Percentiles rank a stretch among this genome's conserved stretches.
Evolutionary conservation across 163 green algal genomes (phyloP).

Genomic region (Volvox carteri): DNA sequence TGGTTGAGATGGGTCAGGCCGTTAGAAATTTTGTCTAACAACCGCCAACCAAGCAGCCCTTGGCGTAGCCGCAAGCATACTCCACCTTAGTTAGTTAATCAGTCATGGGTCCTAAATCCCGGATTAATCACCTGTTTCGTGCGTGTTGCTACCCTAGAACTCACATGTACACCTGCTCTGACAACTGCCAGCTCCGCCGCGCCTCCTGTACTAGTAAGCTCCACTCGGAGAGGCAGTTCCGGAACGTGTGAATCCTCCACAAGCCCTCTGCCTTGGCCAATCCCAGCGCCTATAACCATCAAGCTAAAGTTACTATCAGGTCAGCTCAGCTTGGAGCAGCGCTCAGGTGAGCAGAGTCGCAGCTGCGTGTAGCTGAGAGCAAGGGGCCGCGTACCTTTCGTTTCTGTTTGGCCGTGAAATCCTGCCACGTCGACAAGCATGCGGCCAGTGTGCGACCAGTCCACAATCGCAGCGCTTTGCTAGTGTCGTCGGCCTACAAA

Average conservation of each 20-base stretch:
- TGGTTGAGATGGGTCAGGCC: too few relatives aligned
- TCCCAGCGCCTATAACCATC: neutral
- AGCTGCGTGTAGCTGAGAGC: too few relatives aligned
- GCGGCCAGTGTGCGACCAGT: neutral
- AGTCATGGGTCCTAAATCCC: too few relatives aligned
- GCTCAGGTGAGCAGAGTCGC: too few relatives aligned
- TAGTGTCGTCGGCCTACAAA: neutral
- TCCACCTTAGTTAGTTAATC: too few relatives aligned
- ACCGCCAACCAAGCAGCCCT: too few relatives aligned
- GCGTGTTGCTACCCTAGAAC: too few relatives aligned
- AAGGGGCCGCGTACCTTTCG: neutral
- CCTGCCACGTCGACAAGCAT: neutral
- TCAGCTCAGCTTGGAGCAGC: too few relatives aligned
- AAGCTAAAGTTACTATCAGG: too few relatives aligned
- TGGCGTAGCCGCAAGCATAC: too few relatives aligned
- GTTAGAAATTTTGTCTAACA: too few relatives aligned
- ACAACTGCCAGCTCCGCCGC: neutral
- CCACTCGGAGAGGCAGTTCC: constrained; percentile 23
- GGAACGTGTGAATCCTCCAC: neutral
- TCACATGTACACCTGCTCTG: neutral
- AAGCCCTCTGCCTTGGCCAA: neutral
- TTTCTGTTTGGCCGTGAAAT: constrained; percentile 7
- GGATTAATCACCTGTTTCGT: too few relatives aligned
- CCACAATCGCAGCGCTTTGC: constrained; percentile 19
- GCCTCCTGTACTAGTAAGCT: neutral